Evolutionary conservation across 768 basidiomycete genomes (phyloP).

Genomic region (Leucosporidium scottii): DNA sequence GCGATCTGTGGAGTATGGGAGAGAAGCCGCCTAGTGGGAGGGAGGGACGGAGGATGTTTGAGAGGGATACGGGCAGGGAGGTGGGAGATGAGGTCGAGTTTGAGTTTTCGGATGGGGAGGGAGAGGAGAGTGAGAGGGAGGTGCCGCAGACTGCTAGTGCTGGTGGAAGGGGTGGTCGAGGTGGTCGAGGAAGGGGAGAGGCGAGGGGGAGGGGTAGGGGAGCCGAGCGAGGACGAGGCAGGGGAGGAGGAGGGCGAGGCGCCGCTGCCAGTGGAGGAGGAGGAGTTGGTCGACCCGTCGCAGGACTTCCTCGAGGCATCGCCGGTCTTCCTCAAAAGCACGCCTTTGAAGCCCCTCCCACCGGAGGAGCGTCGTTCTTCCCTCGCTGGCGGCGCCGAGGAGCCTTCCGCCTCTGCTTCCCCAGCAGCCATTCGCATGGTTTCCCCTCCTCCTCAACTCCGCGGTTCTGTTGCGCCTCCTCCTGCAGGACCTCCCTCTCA

Average conservation of each 20-base stretch:
- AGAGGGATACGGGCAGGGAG: slow-evolving; percentile 22
- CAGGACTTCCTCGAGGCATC: slow-evolving; percentile 3
- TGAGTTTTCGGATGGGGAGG: slow-evolving; percentile 30
- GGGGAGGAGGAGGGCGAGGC: slow-evolving; percentile 1
- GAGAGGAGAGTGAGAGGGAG: slow-evolving; percentile 5
- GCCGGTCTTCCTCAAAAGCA: slow-evolving; percentile 15
- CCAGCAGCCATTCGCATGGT: background rate
- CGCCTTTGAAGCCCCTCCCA: background rate
- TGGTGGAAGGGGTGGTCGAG: background rate
- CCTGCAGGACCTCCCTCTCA: background rate
- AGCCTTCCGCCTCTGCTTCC: background rate
- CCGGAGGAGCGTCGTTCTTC: slow-evolving; percentile 1
- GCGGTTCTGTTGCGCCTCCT: background rate
- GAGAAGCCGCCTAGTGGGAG: slow-evolving; percentile 16
- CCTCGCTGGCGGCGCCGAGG: background rate
- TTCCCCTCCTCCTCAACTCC: background rate
- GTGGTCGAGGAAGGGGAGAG: background rate
- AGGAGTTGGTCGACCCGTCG: slow-evolving; percentile 13
- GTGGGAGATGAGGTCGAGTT: slow-evolving; percentile 27
- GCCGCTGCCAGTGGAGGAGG: background rate
- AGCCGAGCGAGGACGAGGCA: background rate
- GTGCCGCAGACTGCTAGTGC: background rate
- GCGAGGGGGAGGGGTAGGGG: slow-evolving; percentile 3
- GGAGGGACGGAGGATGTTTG: slow-evolving; percentile 28
- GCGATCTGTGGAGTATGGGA: slow-evolving; percentile 11